Percentiles rank a stretch among this genome's conserved stretches.
Evolutionary conservation across 2,329 filamentous ascomycete genomes (phyloP).

Genomic region (Eutypella sp.): DNA sequence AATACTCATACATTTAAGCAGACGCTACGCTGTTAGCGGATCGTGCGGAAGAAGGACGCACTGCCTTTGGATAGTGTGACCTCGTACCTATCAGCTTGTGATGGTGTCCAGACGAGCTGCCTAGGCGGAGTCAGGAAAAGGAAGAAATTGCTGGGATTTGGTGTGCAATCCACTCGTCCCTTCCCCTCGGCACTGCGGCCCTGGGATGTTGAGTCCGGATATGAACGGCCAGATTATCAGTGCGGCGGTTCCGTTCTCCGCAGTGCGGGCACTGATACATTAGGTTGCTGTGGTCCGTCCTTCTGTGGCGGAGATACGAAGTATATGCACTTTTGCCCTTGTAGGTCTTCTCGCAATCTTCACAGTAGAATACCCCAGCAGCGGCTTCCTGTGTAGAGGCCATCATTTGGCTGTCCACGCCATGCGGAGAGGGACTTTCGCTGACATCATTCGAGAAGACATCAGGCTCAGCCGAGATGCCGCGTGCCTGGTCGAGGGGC

Average conservation of each 20-base stretch:
- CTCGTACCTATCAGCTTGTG: no score
- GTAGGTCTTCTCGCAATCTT: not conserved
- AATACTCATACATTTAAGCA: no score
- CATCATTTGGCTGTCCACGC: not conserved
- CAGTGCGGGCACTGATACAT: slow-evolving; percentile 4
- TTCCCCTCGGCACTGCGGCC: not conserved
- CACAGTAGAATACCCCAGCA: not conserved
- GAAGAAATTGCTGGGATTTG: not conserved
- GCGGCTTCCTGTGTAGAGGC: not conserved
- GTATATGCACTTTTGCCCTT: not conserved
- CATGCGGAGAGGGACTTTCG: not conserved
- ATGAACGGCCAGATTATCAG: slow-evolving; percentile 3
- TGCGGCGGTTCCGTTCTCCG: not conserved
- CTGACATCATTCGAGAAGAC: not conserved
- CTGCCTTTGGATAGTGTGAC: no score
- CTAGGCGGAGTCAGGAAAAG: not conserved
- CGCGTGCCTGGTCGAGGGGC: not conserved
- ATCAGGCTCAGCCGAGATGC: not conserved
- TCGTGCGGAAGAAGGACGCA: no score
- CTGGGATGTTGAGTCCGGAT: slow-evolving; percentile 1
- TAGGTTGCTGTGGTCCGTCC: not conserved
- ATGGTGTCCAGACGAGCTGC: not conserved
- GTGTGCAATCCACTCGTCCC: not conserved
- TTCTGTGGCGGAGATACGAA: slow-evolving; percentile 1
- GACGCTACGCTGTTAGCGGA: no score